A percentile compares a stretch with the other conserved stretches of the same genome.
These are phyloP conservation scores for Spergularia azorica DNA, from an alignment of 179 eudicot genomes.

Conservation along the genomic window DNA sequence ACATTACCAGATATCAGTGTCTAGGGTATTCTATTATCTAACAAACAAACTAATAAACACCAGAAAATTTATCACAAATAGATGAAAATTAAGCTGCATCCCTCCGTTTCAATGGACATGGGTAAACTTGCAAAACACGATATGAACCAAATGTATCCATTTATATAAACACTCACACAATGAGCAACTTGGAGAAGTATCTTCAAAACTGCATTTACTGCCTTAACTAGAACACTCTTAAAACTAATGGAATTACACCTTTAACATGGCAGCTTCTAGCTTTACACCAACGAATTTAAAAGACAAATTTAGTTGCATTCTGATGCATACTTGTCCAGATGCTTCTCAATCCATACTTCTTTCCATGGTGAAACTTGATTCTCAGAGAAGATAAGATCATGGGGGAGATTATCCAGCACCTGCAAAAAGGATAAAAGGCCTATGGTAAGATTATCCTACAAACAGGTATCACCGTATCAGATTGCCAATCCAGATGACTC, in stretches of 20 bases:
- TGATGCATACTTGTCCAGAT: conserved; percentile 52
- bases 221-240: not conserved
- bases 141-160: too few species aligned
- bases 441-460: not conserved
- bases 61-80: too few species aligned
- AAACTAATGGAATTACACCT: not conserved
- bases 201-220: not conserved
- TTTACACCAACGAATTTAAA: not conserved
- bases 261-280: not conserved
- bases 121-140: too few species aligned
- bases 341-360: conserved; percentile 95
- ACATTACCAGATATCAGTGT: too few species aligned
- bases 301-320: conserved; percentile 1
- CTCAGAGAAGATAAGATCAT: conserved; percentile 80
- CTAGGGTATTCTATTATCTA: too few species aligned
- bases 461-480: too few species aligned
- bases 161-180: not conserved
- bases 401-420: conserved; percentile 99
- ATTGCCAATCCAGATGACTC: not conserved
- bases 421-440: conserved; percentile 24
- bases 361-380: conserved; percentile 89
- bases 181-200: not conserved
- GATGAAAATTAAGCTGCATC: too few species aligned
- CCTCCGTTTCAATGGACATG: too few species aligned
- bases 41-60: too few species aligned